Evolutionary conservation across 352 stramenopile genomes (phyloP).

Genomic region (Plasmopara halstedii): DNA sequence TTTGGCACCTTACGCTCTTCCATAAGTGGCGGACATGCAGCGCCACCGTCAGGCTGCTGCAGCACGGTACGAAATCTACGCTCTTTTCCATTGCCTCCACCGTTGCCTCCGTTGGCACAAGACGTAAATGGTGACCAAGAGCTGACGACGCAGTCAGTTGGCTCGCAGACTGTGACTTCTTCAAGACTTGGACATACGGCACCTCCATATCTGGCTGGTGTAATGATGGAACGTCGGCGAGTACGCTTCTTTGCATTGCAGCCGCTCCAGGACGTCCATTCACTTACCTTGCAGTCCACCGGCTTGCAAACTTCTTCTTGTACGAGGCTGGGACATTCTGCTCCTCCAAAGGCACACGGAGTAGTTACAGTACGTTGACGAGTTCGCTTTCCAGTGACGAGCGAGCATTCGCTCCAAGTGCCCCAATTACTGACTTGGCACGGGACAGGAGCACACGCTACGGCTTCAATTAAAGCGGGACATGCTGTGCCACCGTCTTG

Average conservation of each 20-base stretch:
- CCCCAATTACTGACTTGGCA: slow-evolving; percentile 51
- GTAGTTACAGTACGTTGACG: slow-evolving; percentile 27
- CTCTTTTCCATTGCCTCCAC: slow-evolving; percentile 16
- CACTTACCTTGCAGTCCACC: slow-evolving; percentile 35
- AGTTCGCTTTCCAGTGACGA: slow-evolving; percentile 27
- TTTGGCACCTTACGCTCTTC: slow-evolving; percentile 34
- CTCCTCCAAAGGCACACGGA: slow-evolving; percentile 26
- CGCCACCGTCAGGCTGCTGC: slow-evolving; percentile 31
- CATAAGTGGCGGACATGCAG: slow-evolving; percentile 30
- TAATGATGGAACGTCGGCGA: slow-evolving; percentile 29
- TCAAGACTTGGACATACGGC: slow-evolving; percentile 24
- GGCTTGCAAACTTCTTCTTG: slow-evolving; percentile 35
- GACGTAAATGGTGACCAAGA: slow-evolving; percentile 44
- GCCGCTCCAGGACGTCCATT: slow-evolving; percentile 32
- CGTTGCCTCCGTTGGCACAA: slow-evolving; percentile 6
- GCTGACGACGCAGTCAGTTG: slow-evolving; percentile 36
- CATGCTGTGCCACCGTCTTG: slow-evolving; percentile 48
- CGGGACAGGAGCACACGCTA: slow-evolving; percentile 31
- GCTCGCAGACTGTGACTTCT: slow-evolving; percentile 27
- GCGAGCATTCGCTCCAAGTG: slow-evolving; percentile 33
- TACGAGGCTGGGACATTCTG: slow-evolving; percentile 22
- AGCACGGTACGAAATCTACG: slow-evolving; percentile 34
- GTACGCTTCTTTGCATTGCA: slow-evolving; percentile 36
- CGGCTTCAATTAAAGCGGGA: slow-evolving; percentile 19
- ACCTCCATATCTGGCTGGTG: slow-evolving; percentile 25